These are phyloP conservation scores for Bipolaris gigantea DNA, from an alignment of 2,329 filamentous ascomycete species.

Conservation along the genomic window DNA sequence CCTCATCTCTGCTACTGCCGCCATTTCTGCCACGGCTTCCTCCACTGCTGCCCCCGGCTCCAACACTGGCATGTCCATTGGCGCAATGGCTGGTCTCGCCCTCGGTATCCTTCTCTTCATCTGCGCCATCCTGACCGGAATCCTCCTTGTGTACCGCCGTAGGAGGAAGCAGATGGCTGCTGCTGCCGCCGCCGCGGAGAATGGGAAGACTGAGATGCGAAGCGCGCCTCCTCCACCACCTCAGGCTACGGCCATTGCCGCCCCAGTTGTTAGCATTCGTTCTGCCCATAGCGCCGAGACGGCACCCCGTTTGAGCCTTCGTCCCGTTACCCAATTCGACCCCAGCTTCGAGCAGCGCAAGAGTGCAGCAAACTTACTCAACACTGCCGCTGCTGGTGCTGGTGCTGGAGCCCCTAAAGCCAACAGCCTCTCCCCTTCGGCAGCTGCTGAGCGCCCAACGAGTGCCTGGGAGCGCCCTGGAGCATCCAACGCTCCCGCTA, in stretches of 20 bases:
- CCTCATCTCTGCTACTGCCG: conserved; percentile 26
- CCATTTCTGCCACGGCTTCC: conserved; percentile 31
- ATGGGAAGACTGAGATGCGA: conserved; percentile 47
- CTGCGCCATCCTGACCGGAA: conserved; percentile 65
- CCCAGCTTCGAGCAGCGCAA: conserved; percentile 61
- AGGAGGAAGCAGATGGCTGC: conserved; percentile 64
- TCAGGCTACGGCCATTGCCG: conserved; percentile 18
- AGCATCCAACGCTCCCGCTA: conserved; percentile 46
- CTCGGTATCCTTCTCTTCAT: conserved; percentile 77
- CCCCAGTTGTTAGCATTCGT: conserved; percentile 41
- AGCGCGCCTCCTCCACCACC: conserved; percentile 33
- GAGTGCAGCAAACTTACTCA: conserved; percentile 43
- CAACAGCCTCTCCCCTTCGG: conserved; percentile 22
- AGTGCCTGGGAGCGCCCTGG: conserved; percentile 48
- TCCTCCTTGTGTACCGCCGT: conserved; percentile 72
- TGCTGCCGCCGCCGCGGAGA: conserved; percentile 34
- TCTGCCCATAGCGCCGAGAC: conserved; percentile 54
- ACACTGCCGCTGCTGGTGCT: conserved; percentile 33
- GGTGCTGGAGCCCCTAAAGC: conserved; percentile 28
- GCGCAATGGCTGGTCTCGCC: conserved; percentile 77
- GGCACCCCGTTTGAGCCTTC: conserved; percentile 80
- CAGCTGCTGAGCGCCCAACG: conserved; percentile 20
- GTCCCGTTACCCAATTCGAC: conserved; percentile 81
- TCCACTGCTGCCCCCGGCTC: conserved; percentile 18
- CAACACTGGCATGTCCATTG: conserved; percentile 47